A percentile compares a stretch with the other conserved stretches of the same genome.
Conservation (phyloP, 495 filamentous ascomycete genomes). For the Platismatia glauca region DNA sequence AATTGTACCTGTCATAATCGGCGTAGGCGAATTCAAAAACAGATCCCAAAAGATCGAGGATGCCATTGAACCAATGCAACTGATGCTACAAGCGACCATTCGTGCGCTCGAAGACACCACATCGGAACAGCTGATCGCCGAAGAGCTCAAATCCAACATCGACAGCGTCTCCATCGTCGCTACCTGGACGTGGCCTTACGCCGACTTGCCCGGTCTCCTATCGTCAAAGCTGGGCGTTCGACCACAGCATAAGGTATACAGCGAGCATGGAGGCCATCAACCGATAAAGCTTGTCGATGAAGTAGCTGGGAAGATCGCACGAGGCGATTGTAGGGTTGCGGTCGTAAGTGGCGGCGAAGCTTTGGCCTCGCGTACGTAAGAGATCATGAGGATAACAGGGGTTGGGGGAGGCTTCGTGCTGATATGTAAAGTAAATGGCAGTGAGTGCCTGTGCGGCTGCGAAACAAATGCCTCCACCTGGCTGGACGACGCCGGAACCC, state of each 20-base stretch:
- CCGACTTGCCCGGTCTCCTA: conserved; percentile 40
- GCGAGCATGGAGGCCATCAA: conserved; percentile 46
- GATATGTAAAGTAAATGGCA: not conserved
- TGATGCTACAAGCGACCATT: conserved; percentile 43
- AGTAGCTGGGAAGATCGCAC: conserved; percentile 42
- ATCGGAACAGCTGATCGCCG: conserved; percentile 13
- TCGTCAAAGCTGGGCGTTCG: conserved; percentile 33
- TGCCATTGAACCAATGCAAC: conserved; percentile 42
- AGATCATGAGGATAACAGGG: not conserved
- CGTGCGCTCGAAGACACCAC: conserved; percentile 38
- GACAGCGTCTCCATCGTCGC: conserved; percentile 47
- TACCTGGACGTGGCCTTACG: conserved; percentile 52
- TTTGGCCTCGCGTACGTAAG: conserved; percentile 39
- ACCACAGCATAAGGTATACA: conserved; percentile 34
- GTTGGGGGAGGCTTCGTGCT: not conserved
- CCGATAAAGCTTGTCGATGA: conserved; percentile 47
- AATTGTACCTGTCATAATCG: conserved; percentile 39
- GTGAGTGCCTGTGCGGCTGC: conserved; percentile 2
- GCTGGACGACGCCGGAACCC: not conserved
- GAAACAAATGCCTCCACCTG: conserved; percentile 1
- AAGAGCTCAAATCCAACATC: conserved; percentile 35
- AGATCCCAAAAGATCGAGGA: conserved; percentile 37
- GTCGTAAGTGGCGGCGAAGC: conserved; percentile 50
- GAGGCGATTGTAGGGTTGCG: conserved; percentile 39
- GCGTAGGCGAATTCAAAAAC: conserved; percentile 48